These are phyloP conservation scores for Yamadazyma sp. DNA, from an alignment of 1,139 yeast species.

Conservation along the genomic window DNA sequence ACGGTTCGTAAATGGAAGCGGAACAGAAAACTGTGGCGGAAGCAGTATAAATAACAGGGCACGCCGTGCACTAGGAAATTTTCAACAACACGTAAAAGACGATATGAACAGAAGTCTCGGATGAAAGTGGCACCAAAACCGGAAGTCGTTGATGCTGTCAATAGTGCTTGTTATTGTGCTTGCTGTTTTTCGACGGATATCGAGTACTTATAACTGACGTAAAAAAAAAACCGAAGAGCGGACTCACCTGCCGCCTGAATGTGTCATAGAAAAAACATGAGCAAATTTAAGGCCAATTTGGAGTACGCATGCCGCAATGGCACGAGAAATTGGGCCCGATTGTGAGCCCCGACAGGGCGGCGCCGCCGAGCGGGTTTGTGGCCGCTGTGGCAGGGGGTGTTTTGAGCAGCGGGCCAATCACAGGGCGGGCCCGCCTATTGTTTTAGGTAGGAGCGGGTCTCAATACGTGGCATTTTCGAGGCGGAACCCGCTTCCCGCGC, in stretches of 20 bases:
- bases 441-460: too few species aligned
- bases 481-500: not conserved
- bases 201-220: not conserved
- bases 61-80: too few species aligned
- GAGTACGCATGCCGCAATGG: not conserved
- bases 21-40: constrained; percentile 2
- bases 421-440: not conserved
- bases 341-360: not conserved
- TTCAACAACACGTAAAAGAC: too few species aligned
- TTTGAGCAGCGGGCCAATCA: not conserved
- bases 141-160: too few species aligned
- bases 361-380: not conserved
- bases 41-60: not conserved
- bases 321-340: constrained; percentile 1
- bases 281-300: not conserved
- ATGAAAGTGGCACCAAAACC: too few species aligned
- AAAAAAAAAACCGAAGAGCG: not conserved
- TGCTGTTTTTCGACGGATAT: too few species aligned
- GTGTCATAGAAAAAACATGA: not conserved
- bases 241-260: not conserved
- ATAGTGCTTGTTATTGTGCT: too few species aligned
- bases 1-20: too few species aligned
- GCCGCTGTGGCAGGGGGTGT: not conserved
- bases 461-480: too few species aligned
- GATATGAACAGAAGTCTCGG: too few species aligned